Conservation (phyloP, 139 green algal genomes). For the Deuterostichococcus epilithicus region DNA sequence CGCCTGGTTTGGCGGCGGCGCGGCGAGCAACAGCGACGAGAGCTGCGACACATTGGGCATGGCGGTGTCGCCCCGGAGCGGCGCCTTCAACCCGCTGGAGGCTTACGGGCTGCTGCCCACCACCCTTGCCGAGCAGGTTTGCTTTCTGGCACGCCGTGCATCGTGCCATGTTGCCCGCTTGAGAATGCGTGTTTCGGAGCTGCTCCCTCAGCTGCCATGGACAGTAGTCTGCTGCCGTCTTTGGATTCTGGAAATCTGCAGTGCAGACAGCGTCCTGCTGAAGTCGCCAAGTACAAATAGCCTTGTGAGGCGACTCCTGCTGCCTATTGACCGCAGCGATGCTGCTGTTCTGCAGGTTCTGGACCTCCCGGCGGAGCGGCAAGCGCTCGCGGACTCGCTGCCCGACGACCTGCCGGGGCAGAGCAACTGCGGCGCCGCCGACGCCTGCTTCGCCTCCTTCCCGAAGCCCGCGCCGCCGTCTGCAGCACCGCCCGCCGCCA, state of each 20-base stretch:
- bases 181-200: no score
- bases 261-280: no score
- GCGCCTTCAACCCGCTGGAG: not conserved
- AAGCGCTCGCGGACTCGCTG: not conserved
- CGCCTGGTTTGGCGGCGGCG: no score
- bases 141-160: no score
- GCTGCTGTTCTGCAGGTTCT: conserved; percentile 14
- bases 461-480: not conserved
- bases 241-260: no score
- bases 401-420: conserved; percentile 26
- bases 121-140: conserved; percentile 20
- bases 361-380: conserved; percentile 3
- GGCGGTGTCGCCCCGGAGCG: not conserved
- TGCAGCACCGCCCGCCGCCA: not conserved
- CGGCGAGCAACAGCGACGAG: not conserved
- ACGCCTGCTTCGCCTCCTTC: conserved; percentile 11
- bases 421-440: conserved; percentile 1
- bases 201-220: no score
- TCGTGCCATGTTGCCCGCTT: no score
- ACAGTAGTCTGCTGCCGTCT: no score
- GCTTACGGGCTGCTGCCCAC: conserved; percentile 18
- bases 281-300: no score
- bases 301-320: no score
- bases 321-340: not conserved
- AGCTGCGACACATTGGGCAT: no score